Evolutionary conservation across 768 basidiomycete species (phyloP), one percentile per base, ranked within the genome.

Genomic region (Mycena belliarum): DNA sequence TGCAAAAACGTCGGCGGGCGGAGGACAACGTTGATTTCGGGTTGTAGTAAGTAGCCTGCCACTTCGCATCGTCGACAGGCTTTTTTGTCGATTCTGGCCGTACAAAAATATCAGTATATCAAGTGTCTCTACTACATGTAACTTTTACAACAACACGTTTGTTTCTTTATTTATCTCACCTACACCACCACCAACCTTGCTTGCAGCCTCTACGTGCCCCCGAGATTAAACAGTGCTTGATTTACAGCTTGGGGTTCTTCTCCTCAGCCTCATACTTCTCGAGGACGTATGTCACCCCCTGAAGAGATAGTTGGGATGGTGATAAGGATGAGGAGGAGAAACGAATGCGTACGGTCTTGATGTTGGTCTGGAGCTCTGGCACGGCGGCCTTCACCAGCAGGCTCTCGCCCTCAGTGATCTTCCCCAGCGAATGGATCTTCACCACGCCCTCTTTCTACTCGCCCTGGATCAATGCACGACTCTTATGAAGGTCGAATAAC

Each of bases 401-500:
- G 66, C 85, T 72, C 80, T 99, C 96, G 51, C 76, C 82, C 2
- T 80, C 79, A 2, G 86, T 85, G 66, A 95, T 74, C 46, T 78
- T 77, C 5, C 95, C 96, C 40, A 98, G 80, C n/a, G 87, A 73
- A 65, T 82, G 73, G 69, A 99, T 93, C 76, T 86, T 92, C 65
- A 81, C 80, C 49, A 95, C 87, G 69, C 96, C 97, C 57, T 84
- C 82, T 53, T 82, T 70, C 93, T 95, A 50, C 56, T 16, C 10
- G 4, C 8, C 12, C 35, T n/a, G n/a, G n/a, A n/a, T n/a, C n/a
- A n/a, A n/a, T n/a, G n/a, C n/a, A n/a, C n/a, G n/a, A n/a, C n/a
- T 38, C 38, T 43, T 49, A 11, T 33, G 65, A 28, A 69, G 76
- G 44, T n/a, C n/a, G n/a, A n/a, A n/a, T n/a, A n/a, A 74, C 80